Evolutionary conservation across 495 filamentous ascomycete genomes (phyloP), one percentile per base, ranked within the genome.

Genomic region (Aspergillus saccharolyticus): DNA sequence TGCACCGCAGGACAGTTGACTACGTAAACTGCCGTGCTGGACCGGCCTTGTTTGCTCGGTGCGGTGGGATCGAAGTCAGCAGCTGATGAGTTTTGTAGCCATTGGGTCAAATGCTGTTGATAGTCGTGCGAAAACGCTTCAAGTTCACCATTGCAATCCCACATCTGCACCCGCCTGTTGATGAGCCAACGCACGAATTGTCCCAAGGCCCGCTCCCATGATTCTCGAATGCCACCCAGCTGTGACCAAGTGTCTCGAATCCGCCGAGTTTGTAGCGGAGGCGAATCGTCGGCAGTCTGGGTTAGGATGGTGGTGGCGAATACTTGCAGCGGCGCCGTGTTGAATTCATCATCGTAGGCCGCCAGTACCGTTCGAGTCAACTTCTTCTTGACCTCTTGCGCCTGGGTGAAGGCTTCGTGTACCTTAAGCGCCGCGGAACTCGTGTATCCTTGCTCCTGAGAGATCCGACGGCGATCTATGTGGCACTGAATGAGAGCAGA

Each of bases 141-240:
- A 4, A 69, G 42, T 39, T 69, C 66, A 33, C 66, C 66, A 52
- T 69, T 69, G 28, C 61, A 66, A 47, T 62, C 63, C 66, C 66
- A 69, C 39, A 69, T 42, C 46, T 69, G 66, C 18, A 69, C 61
- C 51, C 66, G 57, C 30, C 66, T 63, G 19, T 69, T 66, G 55
- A 69, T 64, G 28, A 69, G 58, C 66, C 66, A 69, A 25, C 59
- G 57, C 43, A 69, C 60, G 2, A 66, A 54, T 24, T 59, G 57
- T 3, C 57, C 51, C 8, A 64, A 44, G 7, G 61, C 51, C 6
- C 33, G 53, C 16, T 69, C 61, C 39, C 53, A 58, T 1, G 46
- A 54, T 3, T 60, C 54, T 43, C 61, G 55, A 22, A 63, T 55
- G 19, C 56, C 52, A 9, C 52, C 47, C 5, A 63, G 51, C 42